Percentiles rank a stretch among this genome's conserved stretches.
phyloP scores from a whole-genome alignment of 345 rosid genomes.

The Eucalyptus marginata region DNA sequence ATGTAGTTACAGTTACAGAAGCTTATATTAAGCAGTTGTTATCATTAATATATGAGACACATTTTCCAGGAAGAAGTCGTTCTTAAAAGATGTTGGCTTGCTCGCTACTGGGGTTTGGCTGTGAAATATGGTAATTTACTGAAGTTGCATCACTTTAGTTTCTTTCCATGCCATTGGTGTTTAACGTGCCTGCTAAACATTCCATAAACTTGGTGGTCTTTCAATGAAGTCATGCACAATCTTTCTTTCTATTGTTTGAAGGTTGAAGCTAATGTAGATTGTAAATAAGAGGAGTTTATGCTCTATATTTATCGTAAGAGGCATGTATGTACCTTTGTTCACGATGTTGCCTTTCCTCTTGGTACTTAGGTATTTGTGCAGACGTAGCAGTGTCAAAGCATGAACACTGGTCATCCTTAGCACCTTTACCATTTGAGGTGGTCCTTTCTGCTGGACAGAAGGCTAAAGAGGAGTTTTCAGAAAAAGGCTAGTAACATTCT shows the following conservation, averaged over 20 bases:
- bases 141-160: not conserved
- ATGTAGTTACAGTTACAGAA: not conserved
- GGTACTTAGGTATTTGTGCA: conserved; percentile 67
- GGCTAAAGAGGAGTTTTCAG: conserved; percentile 79
- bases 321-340: not conserved
- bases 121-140: conserved; percentile 59
- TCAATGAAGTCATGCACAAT: not conserved
- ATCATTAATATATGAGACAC: not conserved
- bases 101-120: conserved; percentile 99
- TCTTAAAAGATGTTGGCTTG: conserved; percentile 99
- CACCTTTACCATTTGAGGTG: conserved; percentile 96
- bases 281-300: not conserved
- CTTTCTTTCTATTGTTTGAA: not conserved
- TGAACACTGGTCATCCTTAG: conserved; percentile 97
- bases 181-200: not conserved
- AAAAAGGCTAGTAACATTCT: conserved; percentile 42
- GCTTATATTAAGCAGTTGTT: not conserved
- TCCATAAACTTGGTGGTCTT: not conserved
- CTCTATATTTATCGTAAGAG: not conserved
- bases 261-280: not conserved
- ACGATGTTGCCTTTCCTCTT: not conserved
- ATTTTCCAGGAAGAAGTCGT: conserved; percentile 95
- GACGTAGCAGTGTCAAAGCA: conserved; percentile 78
- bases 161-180: not conserved
- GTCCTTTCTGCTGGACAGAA: conserved; percentile 97